A percentile compares a stretch with the other conserved stretches of the same genome.
Evolutionary conservation across 805 yeast species (phyloP).

Genomic region (Pichia sporocuriosa): DNA sequence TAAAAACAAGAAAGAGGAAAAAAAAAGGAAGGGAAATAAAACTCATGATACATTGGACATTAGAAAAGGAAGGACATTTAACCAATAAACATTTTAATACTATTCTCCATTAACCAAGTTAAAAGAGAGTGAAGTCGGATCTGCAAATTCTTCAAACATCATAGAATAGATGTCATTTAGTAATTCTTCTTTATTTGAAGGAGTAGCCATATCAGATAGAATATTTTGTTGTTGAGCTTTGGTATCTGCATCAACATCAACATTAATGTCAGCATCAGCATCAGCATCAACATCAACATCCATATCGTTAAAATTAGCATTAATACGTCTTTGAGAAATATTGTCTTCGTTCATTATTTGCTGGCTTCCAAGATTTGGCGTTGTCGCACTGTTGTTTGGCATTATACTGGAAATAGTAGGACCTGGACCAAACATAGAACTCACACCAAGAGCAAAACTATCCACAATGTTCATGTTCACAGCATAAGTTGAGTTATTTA

Average conservation of each 20-base stretch:
- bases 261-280: neutral
- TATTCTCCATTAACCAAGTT: slow-evolving; percentile 3
- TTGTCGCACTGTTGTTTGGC: neutral
- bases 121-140: slow-evolving; percentile 28
- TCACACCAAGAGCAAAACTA: neutral
- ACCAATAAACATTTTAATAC: neutral
- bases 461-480: neutral
- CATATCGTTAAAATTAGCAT: neutral
- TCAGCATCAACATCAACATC: neutral
- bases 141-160: slow-evolving; percentile 39
- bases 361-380: no score
- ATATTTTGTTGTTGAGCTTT: no score
- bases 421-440: neutral
- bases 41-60: neutral
- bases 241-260: neutral
- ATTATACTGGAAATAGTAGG: slow-evolving; percentile 2
- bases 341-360: no score
- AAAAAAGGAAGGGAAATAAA: no score
- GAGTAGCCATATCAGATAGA: neutral
- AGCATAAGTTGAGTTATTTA: neutral
- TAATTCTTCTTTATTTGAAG: slow-evolving; percentile 23
- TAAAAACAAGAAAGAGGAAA: no score
- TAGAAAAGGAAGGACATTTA: neutral
- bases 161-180: slow-evolving; percentile 39
- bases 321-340: no score